These are phyloP conservation scores for Endogone sp. DNA, from an alignment of 192 early-diverging fungal genomes.

Conservation along the genomic window DNA sequence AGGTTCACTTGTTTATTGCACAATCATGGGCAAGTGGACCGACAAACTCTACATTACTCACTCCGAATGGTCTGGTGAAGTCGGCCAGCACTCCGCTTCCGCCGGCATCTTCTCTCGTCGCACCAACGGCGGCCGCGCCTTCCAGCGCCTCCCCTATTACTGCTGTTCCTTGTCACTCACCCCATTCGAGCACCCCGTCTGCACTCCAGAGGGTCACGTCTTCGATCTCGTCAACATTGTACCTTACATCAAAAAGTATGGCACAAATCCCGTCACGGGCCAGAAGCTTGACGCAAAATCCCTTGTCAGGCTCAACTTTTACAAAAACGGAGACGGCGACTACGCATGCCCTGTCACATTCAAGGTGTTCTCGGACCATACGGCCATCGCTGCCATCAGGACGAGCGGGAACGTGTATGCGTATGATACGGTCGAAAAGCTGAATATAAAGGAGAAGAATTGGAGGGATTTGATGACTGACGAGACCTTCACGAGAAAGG, in stretches of 20 bases:
- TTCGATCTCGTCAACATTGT: constrained; percentile 88
- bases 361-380: constrained; percentile 77
- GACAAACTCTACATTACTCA: constrained; percentile 91
- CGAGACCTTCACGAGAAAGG: constrained; percentile 79
- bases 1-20: not conserved
- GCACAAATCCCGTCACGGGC: constrained; percentile 85
- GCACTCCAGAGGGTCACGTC: constrained; percentile 79
- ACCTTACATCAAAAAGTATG: constrained; percentile 74
- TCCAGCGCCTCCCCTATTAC: constrained; percentile 75
- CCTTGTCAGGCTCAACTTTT: constrained; percentile 75
- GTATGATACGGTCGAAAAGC: constrained; percentile 78
- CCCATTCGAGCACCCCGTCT: constrained; percentile 84
- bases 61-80: constrained; percentile 52
- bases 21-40: constrained; percentile 45
- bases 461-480: constrained; percentile 89
- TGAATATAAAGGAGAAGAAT: constrained; percentile 81
- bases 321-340: constrained; percentile 76
- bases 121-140: constrained; percentile 35
- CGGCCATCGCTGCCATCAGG: constrained; percentile 83
- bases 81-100: constrained; percentile 53
- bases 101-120: constrained; percentile 55
- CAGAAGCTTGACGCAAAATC: constrained; percentile 66
- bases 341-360: constrained; percentile 91
- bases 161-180: constrained; percentile 90
- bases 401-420: constrained; percentile 86